phyloP scores from a whole-genome alignment of 148 eudicot genomes.

The Rhododendron simsii region DNA sequence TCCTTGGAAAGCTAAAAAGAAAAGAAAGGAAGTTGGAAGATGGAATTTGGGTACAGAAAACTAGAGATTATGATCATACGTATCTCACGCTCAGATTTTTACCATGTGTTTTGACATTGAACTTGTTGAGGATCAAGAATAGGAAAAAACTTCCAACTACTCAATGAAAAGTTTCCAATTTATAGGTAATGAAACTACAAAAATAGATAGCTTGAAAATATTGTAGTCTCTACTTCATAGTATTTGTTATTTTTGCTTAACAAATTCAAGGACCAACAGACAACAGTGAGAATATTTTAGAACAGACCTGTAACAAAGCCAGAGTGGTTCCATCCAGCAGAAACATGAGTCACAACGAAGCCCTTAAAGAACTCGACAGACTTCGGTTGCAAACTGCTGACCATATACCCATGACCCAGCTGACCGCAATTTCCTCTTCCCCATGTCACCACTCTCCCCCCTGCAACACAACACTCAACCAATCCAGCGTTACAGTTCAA shows the following conservation, averaged over 20 bases:
- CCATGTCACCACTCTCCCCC: conserved; percentile 78
- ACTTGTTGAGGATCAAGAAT: background rate
- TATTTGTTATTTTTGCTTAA: background rate
- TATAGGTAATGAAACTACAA: background rate
- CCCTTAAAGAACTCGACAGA: conserved; percentile 32
- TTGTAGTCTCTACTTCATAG: background rate
- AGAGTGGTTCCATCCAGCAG: conserved; percentile 99
- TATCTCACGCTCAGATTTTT: background rate
- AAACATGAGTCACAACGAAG: conserved; percentile 42
- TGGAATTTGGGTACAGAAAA: background rate
- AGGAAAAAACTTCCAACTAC: background rate
- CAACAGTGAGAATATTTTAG: background rate
- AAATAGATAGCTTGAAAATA: background rate
- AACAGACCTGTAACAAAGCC: conserved; percentile 85
- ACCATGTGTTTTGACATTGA: background rate
- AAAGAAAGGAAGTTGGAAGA: background rate
- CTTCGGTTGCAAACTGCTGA: conserved; percentile 46
- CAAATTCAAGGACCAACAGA: background rate
- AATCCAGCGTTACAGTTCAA: background rate
- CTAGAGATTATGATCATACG: background rate
- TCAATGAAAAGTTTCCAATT: background rate
- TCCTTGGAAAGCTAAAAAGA: background rate
- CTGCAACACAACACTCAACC: conserved; percentile 30
- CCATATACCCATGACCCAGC: conserved; percentile 71
- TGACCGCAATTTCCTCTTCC: conserved; percentile 94